Percentiles rank a stretch among this genome's conserved stretches.
Conservation (phyloP, 106 monocot genomes). For the Dendrobium chrysotoxum region DNA sequence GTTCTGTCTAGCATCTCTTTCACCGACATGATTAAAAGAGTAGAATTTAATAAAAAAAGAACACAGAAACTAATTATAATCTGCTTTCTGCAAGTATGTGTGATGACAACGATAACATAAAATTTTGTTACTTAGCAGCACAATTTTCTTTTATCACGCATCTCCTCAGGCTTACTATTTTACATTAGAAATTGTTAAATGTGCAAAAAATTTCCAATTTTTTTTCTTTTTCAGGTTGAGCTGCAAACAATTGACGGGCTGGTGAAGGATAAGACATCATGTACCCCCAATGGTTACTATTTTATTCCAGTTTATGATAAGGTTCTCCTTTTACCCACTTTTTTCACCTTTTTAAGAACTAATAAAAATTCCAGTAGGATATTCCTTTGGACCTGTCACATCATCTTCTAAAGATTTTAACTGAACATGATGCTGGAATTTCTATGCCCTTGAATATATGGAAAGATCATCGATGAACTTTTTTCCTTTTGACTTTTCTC, state of each 20-base stretch:
- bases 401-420: background rate
- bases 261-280: slow-evolving; percentile 87
- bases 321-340: slow-evolving; percentile 24
- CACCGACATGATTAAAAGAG: background rate
- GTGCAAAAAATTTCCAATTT: background rate
- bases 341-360: background rate
- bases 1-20: background rate
- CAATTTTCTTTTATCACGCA: background rate
- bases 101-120: background rate
- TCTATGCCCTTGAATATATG: background rate
- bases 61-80: background rate
- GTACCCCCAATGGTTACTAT: slow-evolving; percentile 99
- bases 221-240: slow-evolving; percentile 53
- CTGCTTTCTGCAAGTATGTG: background rate
- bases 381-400: background rate
- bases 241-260: slow-evolving; percentile 84
- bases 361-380: background rate
- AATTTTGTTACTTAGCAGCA: background rate
- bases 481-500: background rate
- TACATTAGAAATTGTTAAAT: background rate
- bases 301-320: slow-evolving; percentile 98
- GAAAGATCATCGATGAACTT: background rate
- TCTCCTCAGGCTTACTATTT: background rate
- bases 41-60: background rate
- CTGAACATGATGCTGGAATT: background rate